These are phyloP conservation scores for Pestalotiopsis sp. DNA, from an alignment of 2,329 filamentous ascomycete species.

Conservation along the genomic window DNA sequence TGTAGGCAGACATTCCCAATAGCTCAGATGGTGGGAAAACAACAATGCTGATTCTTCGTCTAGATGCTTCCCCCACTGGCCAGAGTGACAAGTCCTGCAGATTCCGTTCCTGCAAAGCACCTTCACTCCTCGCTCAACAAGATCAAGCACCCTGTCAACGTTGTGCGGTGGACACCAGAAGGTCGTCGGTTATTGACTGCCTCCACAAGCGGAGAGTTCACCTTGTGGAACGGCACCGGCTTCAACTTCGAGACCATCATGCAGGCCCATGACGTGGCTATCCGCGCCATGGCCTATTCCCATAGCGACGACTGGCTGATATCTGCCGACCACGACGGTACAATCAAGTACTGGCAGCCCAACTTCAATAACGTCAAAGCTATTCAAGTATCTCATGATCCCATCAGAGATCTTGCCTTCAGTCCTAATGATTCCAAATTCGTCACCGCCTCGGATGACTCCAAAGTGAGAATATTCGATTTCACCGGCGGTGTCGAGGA, in stretches of 20 bases:
- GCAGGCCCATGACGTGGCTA: conserved; percentile 91
- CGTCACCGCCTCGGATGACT: conserved; percentile 93
- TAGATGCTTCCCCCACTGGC: conserved; percentile 88
- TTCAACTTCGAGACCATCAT: conserved; percentile 99
- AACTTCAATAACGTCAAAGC: conserved; percentile 99
- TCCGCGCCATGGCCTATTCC: conserved; percentile 83
- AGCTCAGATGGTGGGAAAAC: neutral
- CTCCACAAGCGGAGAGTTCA: conserved; percentile 96
- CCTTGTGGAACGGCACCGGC: conserved; percentile 96
- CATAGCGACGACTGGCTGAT: conserved; percentile 97
- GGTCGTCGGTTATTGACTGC: conserved; percentile 89
- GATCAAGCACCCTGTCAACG: conserved; percentile 95
- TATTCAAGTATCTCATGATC: conserved; percentile 86
- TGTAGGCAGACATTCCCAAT: conserved; percentile 52
- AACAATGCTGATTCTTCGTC: conserved; percentile 20
- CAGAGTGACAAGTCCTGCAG: conserved; percentile 72
- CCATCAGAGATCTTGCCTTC: conserved; percentile 89
- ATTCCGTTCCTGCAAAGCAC: conserved; percentile 91
- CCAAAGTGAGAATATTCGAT: conserved; percentile 92
- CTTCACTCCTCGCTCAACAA: conserved; percentile 98
- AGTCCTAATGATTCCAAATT: conserved; percentile 95
- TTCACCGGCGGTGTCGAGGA: conserved; percentile 87
- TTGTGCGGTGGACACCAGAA: conserved; percentile 97
- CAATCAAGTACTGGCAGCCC: conserved; percentile 98
- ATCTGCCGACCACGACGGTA: conserved; percentile 91